Conservation (phyloP, 2,329 filamentous ascomycete species). For the Mollisiaceae sp. region DNA sequence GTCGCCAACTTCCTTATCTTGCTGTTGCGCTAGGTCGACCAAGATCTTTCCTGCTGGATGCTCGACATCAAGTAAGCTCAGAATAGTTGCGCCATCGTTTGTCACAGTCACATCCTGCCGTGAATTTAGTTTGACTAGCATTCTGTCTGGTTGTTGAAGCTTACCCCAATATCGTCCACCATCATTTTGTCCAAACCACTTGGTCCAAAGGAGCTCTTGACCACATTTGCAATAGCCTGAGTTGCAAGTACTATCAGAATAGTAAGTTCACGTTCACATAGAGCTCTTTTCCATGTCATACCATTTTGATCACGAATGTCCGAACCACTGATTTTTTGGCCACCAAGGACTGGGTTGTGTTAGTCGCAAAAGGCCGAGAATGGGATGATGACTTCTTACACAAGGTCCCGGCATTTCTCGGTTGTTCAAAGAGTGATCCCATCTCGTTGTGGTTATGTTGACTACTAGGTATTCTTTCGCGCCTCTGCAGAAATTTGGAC, state of each 20-base stretch:
- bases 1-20: constrained; percentile 98
- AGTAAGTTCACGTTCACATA: constrained; percentile 25
- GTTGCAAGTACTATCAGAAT: constrained; percentile 77
- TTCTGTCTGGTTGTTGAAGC: constrained; percentile 40
- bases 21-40: constrained; percentile 95
- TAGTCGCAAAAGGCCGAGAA: constrained; percentile 28
- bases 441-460: constrained; percentile 54
- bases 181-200: constrained; percentile 99
- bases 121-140: constrained; percentile 30
- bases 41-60: constrained; percentile 98
- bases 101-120: constrained; percentile 92
- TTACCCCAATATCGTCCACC: constrained; percentile 97
- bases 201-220: constrained; percentile 98
- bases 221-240: constrained; percentile 96
- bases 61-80: constrained; percentile 93
- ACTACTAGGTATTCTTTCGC: constrained; percentile 21
- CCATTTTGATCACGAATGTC: constrained; percentile 98
- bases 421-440: constrained; percentile 96
- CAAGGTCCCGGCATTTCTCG: constrained; percentile 88
- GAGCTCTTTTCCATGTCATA: constrained; percentile 44
- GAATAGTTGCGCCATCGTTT: constrained; percentile 97
- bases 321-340: constrained; percentile 94
- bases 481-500: constrained; percentile 25
- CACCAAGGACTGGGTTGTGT: constrained; percentile 74
- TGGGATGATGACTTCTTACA: constrained; percentile 55